phyloP scores from a whole-genome alignment of 1,139 yeast genomes.

The Taphrina wiesneri region DNA sequence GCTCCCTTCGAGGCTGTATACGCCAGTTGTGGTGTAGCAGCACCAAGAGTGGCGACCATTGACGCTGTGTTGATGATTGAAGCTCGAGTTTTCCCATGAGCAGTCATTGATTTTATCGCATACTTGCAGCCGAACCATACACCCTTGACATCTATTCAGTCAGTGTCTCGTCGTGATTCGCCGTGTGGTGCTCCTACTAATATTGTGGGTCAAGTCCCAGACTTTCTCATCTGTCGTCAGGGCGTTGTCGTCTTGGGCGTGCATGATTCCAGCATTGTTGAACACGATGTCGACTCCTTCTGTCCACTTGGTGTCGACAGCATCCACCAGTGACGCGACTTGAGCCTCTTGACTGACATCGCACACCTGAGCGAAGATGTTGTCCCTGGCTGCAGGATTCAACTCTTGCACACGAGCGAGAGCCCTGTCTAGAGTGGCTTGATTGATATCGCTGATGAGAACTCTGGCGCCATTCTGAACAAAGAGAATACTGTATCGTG shows the following conservation, averaged over 20 bases:
- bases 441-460: constrained; percentile 61
- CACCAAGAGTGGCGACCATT: constrained; percentile 58
- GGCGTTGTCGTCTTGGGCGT: constrained; percentile 60
- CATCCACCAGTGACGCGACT: constrained; percentile 46
- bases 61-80: constrained; percentile 66
- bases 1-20: constrained; percentile 51
- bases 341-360: constrained; percentile 48
- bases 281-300: constrained; percentile 63
- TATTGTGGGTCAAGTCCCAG: constrained; percentile 55
- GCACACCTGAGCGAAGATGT: constrained; percentile 43
- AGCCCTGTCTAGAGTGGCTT: constrained; percentile 44
- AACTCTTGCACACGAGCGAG: constrained; percentile 42
- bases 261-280: constrained; percentile 77
- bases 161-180: not conserved
- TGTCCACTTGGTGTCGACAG: constrained; percentile 55
- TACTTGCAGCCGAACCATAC: constrained; percentile 61
- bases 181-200: constrained; percentile 39
- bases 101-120: constrained; percentile 55
- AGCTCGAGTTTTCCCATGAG: constrained; percentile 52
- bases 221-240: constrained; percentile 49
- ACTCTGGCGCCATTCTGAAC: constrained; percentile 53
- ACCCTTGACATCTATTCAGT: constrained; percentile 53
- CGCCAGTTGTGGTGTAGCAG: constrained; percentile 50
- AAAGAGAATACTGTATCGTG: constrained; percentile 43
- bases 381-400: constrained; percentile 40